Evolutionary conservation across 2,329 filamentous ascomycete genomes (phyloP), one percentile per base, ranked within the genome.

Genomic region (Microsporum ferrugineum): DNA sequence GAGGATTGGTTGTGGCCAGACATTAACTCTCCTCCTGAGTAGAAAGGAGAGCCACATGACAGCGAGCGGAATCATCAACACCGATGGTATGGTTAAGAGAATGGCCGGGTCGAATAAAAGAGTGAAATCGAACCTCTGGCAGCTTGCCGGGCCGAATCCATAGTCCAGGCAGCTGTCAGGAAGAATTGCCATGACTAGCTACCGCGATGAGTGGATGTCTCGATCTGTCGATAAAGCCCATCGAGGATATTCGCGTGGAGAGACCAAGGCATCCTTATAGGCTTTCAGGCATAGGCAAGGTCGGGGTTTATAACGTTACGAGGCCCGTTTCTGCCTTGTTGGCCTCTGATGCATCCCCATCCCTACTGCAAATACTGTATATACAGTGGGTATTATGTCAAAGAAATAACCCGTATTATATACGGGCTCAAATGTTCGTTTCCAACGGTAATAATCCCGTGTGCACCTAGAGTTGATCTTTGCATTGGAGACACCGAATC

Each of bases 21-120:
- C 53, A n/a, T 45, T 57, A 36, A 61, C 43, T 14, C 33, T 59
- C 36, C 31, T 34, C 29, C 51, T 61, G 23, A 61, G 61, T 12
- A 70, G 64, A 60, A 63, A 68, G 56, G 59, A n/a, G 12, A 67
- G 60, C 34, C 68, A 64, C 17, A 62, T 60, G 17, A 63, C 62
- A n/a, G 64, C 63, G 1, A 64, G 60, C n/a, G 69, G 29, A 27
- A 69, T 61, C 23, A 70, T 64, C 12, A 70, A 49, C n/a, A 63
- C 61, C 29, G 64, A 65, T 57, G 67, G 69, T 34, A 65, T 60
- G 10, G 69, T 66, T 23, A 65, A 66, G 14, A 71, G 66, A 34
- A 72, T 67, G 23, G 61, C 68, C 27, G 71, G 67, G 59, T 72
- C 69, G 57, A 72, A 72, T n/a, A 72, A 62, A 27, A 71, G 63